Evolutionary conservation across 176 grass and related monocot species (phyloP), one percentile per base, ranked within the genome.

Genomic region (Zea mays): DNA sequence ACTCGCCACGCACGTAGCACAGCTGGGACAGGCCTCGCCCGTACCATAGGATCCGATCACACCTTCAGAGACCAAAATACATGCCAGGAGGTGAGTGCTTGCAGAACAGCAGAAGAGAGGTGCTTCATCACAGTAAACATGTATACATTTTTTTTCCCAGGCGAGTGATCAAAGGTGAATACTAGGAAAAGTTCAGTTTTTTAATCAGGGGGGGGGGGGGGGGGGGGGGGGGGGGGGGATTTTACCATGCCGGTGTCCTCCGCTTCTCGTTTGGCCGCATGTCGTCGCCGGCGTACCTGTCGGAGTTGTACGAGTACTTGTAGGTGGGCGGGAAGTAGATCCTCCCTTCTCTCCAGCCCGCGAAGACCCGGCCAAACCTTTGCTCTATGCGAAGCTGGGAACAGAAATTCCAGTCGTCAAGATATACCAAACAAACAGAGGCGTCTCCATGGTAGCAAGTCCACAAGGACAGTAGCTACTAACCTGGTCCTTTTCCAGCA

Each of bases 281-380:
- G 66, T 94, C 95, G 62, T 94, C 89, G 0, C 95, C 95, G 1
- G 95, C 89, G 15, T 97, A 97, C 73, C 87, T 84, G 56, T 97
- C 95, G 1, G 95, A 97, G 68, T 97, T 97, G 73, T 86, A 92
- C 8, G 89, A 97, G 77, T 97, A 97, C 82, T 97, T 97, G 58
- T 97, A 97, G 0, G 95, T 97, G 20, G 95, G 95, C 74, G 95
- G 95, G 51, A 97, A 97, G 84, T 92, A 97, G 65, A 97, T 97
- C 61, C 91, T 89, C 40, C 95, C 95, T 81, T 97, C 95, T 85
- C 83, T 97, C 95, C 95, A 97, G 19, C 91, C 95, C 6, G 78
- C 77, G 41, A 97, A 94, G 43, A 94, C 87, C 37, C 91, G 91
- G 1, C 95, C 91, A 16, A 85, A 90, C 84, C 95, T 88, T 88